Percentiles rank a stretch among this genome's conserved stretches.
These are phyloP conservation scores for Lentinula lateritia DNA, from an alignment of 768 basidiomycete species.

Conservation along the genomic window DNA sequence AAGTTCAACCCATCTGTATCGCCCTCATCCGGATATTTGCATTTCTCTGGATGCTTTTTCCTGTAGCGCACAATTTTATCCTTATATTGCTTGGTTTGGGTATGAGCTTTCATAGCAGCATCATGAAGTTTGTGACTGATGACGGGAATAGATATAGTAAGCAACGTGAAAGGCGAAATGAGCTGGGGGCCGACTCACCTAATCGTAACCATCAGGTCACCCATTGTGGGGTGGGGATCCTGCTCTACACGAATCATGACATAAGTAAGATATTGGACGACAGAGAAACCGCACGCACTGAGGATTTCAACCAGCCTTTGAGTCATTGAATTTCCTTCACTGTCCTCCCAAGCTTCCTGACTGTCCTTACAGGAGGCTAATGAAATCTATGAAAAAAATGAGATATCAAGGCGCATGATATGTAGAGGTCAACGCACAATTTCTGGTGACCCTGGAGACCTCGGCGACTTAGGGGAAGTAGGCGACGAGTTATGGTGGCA, in stretches of 20 bases:
- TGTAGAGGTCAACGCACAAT: neutral
- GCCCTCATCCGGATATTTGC: neutral
- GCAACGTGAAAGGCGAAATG: neutral
- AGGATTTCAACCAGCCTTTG: conserved; percentile 4
- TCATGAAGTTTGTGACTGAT: conserved; percentile 1
- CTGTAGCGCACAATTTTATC: neutral
- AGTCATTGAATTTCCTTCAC: conserved; percentile 13
- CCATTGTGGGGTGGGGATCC: conserved; percentile 3
- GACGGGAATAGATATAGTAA: neutral
- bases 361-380: conserved; percentile 15
- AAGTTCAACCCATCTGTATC: conserved; percentile 6
- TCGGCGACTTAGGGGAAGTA: neutral
- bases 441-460: neutral
- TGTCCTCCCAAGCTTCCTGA: conserved; percentile 11
- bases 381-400: conserved; percentile 6
- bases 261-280: neutral
- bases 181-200: neutral
- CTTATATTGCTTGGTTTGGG: neutral
- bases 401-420: neutral
- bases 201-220: conserved; percentile 1
- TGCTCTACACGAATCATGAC: neutral
- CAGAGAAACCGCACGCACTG: neutral
- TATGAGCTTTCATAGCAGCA: neutral
- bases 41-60: neutral
- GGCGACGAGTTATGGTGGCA: neutral